Evolutionary conservation across 441 rosid species (phyloP), one percentile per base, ranked within the genome.

Genomic region (Hura crepitans): DNA sequence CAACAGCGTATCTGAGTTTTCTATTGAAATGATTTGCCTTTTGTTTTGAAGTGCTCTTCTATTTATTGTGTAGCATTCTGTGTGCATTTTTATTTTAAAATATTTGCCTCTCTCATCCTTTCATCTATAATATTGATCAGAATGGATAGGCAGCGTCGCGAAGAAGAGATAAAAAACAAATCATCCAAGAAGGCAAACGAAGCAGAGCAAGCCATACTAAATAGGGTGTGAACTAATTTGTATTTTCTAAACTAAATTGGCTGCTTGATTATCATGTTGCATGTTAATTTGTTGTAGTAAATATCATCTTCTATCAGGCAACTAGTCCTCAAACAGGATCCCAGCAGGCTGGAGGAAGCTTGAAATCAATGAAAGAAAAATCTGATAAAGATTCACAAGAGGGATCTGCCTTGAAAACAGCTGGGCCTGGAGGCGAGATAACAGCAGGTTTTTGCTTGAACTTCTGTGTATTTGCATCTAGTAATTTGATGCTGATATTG

Each of bases 71-170:
- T 58, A 42, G 30, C 42, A 9, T 11, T 6, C 23, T 23, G 43
- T 39, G 58, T 74, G 46, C 39, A 4, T 35, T 27, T 43, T 59
- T 53, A 63, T 73, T 74, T 18, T 59, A 15, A 54, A 27, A 42
- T n/a, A n/a, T 69, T 65, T 69, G 70, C 62, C 65, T 47, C 46
- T 70, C 59, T 79, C 71, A 74, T 60, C 68, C 35, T 65, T 77
- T 58, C 22, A 4, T 66, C 1, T 60, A 20, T 49, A 35, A 47
- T 31, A 42, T 76, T 75, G 50, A 56, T 75, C 82, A 96, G 99
- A 85, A 88, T 93, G 96, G 99, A 96, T 73, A 84, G 97, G 80
- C 99, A 93, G 62, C 97, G 98, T 15, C 92, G 97, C 2, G 98
- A 96, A 82, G 99, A 96, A 64, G 99, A 96, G 78, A 77, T 83